These are phyloP conservation scores for Saccharomyces mikatae DNA, from an alignment of 805 yeast genomes.

Conservation along the genomic window DNA sequence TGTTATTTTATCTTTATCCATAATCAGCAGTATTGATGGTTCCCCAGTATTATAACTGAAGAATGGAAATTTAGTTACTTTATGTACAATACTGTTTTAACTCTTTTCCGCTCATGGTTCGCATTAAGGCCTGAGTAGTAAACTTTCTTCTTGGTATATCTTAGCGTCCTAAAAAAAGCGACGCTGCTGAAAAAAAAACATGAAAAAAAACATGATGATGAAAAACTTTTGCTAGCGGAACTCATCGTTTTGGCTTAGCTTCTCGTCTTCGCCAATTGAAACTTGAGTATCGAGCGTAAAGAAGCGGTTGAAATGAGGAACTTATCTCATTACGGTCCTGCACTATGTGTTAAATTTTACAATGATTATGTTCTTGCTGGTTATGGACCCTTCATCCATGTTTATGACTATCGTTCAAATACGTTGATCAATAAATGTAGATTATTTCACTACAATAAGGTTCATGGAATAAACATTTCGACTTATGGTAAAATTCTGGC, in stretches of 20 bases:
- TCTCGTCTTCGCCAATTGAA: background rate
- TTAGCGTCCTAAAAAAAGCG: background rate
- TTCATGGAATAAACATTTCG: constrained; percentile 60
- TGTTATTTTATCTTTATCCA: too few relatives aligned
- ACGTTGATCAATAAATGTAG: constrained; percentile 33
- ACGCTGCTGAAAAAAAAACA: background rate
- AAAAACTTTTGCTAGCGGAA: background rate
- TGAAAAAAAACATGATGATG: background rate
- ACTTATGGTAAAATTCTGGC: constrained; percentile 33
- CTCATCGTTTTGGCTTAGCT: background rate
- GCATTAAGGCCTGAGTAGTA: background rate
- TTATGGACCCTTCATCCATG: constrained; percentile 58
- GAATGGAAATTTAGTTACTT: too few relatives aligned
- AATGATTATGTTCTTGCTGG: constrained; percentile 45
- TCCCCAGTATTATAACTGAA: too few relatives aligned
- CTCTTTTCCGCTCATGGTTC: background rate
- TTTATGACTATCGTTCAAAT: constrained; percentile 40
- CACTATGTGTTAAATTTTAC: constrained; percentile 49
- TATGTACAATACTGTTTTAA: background rate
- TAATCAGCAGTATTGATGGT: too few relatives aligned
- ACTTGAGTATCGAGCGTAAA: background rate
- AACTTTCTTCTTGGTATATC: background rate
- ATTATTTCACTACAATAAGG: constrained; percentile 64
- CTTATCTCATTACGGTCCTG: constrained; percentile 49
- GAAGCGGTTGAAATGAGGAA: constrained; percentile 7